Base-by-base conservation (phyloP, 345 rosid genomes). In the Erysimum cheiranthoides region DNA sequence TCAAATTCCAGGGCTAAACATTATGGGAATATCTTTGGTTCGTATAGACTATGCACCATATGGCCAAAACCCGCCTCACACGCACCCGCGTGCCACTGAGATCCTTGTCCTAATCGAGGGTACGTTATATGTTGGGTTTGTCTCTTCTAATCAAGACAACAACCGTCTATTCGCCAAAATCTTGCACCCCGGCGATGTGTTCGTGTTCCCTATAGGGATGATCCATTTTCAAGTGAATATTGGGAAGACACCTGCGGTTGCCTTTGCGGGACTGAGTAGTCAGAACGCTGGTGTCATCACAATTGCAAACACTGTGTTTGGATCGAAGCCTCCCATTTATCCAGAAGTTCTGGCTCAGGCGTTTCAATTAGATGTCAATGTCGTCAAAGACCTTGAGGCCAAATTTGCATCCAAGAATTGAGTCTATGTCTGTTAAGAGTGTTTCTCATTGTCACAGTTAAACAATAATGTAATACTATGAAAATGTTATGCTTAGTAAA, bases 41-140 rank as follows among this genome's bases (percentile, higher is more conserved):
- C 79, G 79, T 11, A 75, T 75, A 66, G 79, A 75, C 66, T 75
- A 65, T 34, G 79, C 79, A 0, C 79, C 73, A n/a, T 68, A 64
- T 9, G 84, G 87, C 5, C 81, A 79, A n/a, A 82, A 78, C 64
- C 84, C 85, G 4, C 87, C 82, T 34, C 87, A 82, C 71, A 77
- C 71, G 6, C 87, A 84, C 36, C 85, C 85, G 2, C 80, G 85
- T 18, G 85, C 40, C 57, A 74, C 82, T 0, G 85, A 84, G 70
- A n/a, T 84, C 30, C 78, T 84, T 39, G 72, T 77, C n/a, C 78
- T 82, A 5, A 0, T 67, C 7, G 79, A 82, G 70, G 87, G 85
- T 43, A 70, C 72, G 0, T 32, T 84, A 4, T 74, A 73, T 16
- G 85, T 79, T 6, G 85, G 87, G 2, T 84, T 84, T 35, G 82